A percentile compares a stretch with the other conserved stretches of the same genome.
phyloP scores from a whole-genome alignment of 139 green algal species.

The Picochlorum sp. region DNA sequence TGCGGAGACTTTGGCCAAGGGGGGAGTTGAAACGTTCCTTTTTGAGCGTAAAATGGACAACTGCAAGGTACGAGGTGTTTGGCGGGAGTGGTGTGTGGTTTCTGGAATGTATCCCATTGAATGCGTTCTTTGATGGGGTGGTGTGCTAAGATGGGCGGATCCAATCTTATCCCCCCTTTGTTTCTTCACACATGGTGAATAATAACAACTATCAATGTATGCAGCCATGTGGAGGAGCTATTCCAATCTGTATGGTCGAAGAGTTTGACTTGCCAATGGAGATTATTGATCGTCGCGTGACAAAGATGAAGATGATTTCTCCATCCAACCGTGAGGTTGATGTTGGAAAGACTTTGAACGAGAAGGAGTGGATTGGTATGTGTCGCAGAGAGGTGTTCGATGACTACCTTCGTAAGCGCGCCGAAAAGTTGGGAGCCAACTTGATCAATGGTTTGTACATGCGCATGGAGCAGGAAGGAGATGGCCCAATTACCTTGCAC shows the following conservation, averaged over 20 bases:
- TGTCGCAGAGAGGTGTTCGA: constrained; percentile 93
- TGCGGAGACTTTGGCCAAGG: constrained; percentile 90
- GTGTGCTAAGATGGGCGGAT: not conserved
- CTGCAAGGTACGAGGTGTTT: constrained; percentile 70
- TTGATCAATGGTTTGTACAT: constrained; percentile 96
- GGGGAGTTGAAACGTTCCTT: constrained; percentile 87
- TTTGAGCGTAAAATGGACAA: constrained; percentile 99
- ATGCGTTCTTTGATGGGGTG: not conserved
- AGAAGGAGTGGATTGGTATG: constrained; percentile 99
- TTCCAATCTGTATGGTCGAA: constrained; percentile 98
- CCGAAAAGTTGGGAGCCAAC: constrained; percentile 71
- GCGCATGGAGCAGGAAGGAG: constrained; percentile 61
- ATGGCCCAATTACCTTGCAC: constrained; percentile 80
- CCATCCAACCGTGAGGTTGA: constrained; percentile 97
- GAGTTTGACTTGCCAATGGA: constrained; percentile 94
- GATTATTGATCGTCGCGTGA: constrained; percentile 92
- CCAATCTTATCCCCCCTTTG: not conserved
- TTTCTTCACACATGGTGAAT: not conserved
- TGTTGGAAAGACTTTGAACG: constrained; percentile 93
- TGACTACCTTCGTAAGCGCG: constrained; percentile 90
- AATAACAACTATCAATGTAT: too few relatives aligned
- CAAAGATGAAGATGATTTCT: constrained; percentile 99
- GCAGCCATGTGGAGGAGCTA: constrained; percentile 89
- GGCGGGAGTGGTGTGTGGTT: not conserved
- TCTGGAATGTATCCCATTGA: not conserved